Percentiles rank a stretch among this genome's conserved stretches.
These are phyloP conservation scores for Ustanciosporium gigantosporum DNA, from an alignment of 1,284 basidiomycete species.

Conservation along the genomic window DNA sequence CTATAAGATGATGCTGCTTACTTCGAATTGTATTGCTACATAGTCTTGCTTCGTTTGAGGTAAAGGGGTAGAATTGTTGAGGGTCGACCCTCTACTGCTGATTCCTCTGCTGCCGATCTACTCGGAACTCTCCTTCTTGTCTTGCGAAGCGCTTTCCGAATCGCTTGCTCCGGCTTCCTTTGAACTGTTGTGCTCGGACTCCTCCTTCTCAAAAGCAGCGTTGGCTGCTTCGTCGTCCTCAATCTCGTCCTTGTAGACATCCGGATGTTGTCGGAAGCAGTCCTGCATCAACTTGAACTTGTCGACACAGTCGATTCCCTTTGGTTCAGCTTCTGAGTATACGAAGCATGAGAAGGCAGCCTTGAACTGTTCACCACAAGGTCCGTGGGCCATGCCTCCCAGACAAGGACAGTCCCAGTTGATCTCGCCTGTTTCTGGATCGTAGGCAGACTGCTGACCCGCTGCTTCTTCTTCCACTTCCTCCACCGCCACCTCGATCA, in stretches of 20 bases:
- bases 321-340: slow-evolving; percentile 89
- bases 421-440: slow-evolving; percentile 81
- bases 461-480: slow-evolving; percentile 21
- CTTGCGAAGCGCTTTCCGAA: too few relatives aligned
- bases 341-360: slow-evolving; percentile 98
- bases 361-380: slow-evolving; percentile 90
- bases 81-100: too few relatives aligned
- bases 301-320: slow-evolving; percentile 96
- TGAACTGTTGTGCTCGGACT: too few relatives aligned
- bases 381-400: slow-evolving; percentile 96
- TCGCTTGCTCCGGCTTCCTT: too few relatives aligned
- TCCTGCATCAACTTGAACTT: slow-evolving; percentile 98
- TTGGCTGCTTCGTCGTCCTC: slow-evolving; percentile 50
- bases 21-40: too few relatives aligned
- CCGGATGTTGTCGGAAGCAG: slow-evolving; percentile 94
- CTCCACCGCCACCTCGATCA: slow-evolving; percentile 43
- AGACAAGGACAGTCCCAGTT: slow-evolving; percentile 70
- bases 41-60: too few relatives aligned
- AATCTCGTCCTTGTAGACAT: slow-evolving; percentile 81
- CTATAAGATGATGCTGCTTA: too few relatives aligned
- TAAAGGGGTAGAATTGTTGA: too few relatives aligned
- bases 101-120: too few relatives aligned
- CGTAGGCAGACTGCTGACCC: slow-evolving; percentile 66
- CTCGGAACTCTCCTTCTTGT: too few relatives aligned
- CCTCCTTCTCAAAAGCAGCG: slow-evolving; percentile 31